phyloP scores from a whole-genome alignment of 352 stramenopile genomes.

The Phytophthora foliorum region DNA sequence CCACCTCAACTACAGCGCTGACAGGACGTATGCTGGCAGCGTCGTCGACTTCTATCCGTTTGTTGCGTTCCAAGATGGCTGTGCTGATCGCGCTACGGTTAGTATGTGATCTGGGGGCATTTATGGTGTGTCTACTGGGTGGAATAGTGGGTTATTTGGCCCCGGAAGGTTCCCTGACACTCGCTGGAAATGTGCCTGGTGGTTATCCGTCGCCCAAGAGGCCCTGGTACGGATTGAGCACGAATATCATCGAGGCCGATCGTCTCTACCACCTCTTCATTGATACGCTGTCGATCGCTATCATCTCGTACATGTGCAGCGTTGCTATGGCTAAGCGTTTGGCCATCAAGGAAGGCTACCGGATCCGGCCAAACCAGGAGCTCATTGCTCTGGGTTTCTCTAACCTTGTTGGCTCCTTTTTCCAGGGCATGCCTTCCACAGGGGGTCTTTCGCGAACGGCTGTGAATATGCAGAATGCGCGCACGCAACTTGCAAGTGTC shows the following conservation, averaged over 20 bases:
- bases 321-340: constrained; percentile 91
- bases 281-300: constrained; percentile 80
- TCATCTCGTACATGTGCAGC: constrained; percentile 95
- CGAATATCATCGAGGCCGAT: constrained; percentile 59
- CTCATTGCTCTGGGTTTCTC: constrained; percentile 92
- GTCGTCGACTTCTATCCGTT: constrained; percentile 38
- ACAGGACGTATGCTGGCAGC: constrained; percentile 47
- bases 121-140: constrained; percentile 85
- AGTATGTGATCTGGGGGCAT: constrained; percentile 66
- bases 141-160: constrained; percentile 72
- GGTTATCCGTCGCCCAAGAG: constrained; percentile 66
- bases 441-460: constrained; percentile 92
- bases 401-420: constrained; percentile 91
- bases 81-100: constrained; percentile 52
- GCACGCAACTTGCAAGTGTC: constrained; percentile 90
- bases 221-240: constrained; percentile 57
- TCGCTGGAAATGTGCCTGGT: constrained; percentile 82
- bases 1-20: constrained; percentile 61
- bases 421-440: constrained; percentile 91
- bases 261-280: constrained; percentile 69
- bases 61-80: constrained; percentile 41
- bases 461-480: constrained; percentile 92
- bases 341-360: constrained; percentile 82
- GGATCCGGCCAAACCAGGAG: constrained; percentile 90
- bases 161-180: constrained; percentile 70